Evolutionary conservation across 495 filamentous ascomycete species (phyloP), one percentile per base, ranked within the genome.

Genomic region (Pyronema domesticum): DNA sequence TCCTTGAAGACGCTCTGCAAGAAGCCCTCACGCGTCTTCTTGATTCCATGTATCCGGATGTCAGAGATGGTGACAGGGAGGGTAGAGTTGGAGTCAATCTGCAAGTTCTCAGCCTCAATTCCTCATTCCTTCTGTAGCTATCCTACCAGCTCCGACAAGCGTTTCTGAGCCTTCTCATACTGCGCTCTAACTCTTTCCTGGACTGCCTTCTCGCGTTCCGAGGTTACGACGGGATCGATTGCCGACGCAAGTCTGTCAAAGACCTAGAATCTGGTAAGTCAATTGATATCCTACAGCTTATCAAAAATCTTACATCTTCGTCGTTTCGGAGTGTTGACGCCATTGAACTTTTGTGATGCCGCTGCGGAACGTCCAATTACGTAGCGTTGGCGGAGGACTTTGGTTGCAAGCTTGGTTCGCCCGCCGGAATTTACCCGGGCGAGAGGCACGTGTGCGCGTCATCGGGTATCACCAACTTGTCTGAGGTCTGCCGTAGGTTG

Each of bases 31-130:
- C 89, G 78, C 3, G 89, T 95, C 57, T 89, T 76, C 17, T 70
- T 72, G 8, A 85, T 86, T 61, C 82, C 80, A 54, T 89, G 74
- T 51, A 99, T 74, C 58, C 82, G 79, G 65, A 96, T 75, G 30
- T 80, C 80, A 52, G 82, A 85, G 69, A 98, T 82, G 5, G 84
- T 80, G 47, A 86, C 81, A 13, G 75, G 88, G 60, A 84, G 73
- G 57, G 77, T 94, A 63, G 77, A 85, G 70, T 81, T 91, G 72
- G 73, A 77, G 66, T 82, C 82, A 57, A 89, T 77, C 84, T 88
- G 60, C 7, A 11, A 55, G 15, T 6, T 11, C 9, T 52, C 18
- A 7, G 5, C 14, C 14, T 55, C 35, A 53, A 37, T 30, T 17
- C 39, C 39, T 42, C 39, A 3, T 42, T 1, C 6, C 39, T 42